Percentiles rank a stretch among this genome's conserved stretches.
These are phyloP conservation scores for Puccinia coronata DNA, from an alignment of 1,284 basidiomycete genomes.

Conservation along the genomic window DNA sequence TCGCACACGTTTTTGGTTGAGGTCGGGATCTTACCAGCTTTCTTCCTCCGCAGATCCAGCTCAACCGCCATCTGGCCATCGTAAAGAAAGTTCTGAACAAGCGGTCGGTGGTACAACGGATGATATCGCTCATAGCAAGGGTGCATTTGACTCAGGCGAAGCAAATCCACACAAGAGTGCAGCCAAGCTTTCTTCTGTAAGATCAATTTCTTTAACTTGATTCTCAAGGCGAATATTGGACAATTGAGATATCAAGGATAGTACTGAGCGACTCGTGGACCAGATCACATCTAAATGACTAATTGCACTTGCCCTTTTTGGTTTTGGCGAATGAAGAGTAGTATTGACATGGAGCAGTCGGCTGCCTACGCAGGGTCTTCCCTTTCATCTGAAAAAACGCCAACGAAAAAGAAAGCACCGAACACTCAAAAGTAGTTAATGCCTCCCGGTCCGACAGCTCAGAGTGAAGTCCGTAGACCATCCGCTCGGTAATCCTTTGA, in stretches of 20 bases:
- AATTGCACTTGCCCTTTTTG: background rate
- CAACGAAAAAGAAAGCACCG: slow-evolving; percentile 11
- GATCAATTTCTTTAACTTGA: background rate
- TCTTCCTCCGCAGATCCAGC: background rate
- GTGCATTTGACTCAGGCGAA: slow-evolving; percentile 28
- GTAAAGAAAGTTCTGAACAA: slow-evolving; percentile 28
- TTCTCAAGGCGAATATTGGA: background rate
- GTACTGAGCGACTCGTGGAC: background rate
- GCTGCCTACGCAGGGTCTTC: slow-evolving; percentile 2
- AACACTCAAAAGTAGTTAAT: slow-evolving; percentile 38
- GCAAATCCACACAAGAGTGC: slow-evolving; percentile 12
- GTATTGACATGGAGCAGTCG: slow-evolving; percentile 20
- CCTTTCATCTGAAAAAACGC: background rate
- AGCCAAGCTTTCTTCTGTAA: slow-evolving; percentile 17
- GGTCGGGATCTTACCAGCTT: background rate
- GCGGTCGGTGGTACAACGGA: slow-evolving; percentile 20
- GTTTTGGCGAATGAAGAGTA: background rate
- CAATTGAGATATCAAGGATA: background rate
- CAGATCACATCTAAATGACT: background rate
- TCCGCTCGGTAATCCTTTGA: too few species aligned
- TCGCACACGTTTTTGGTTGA: background rate
- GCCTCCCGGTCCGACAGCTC: too few species aligned
- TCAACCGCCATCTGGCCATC: background rate
- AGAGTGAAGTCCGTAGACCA: too few species aligned
- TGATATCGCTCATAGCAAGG: slow-evolving; percentile 40